Evolutionary conservation across 345 rosid genomes (phyloP).

Genomic region (Lepidium aucheri): DNA sequence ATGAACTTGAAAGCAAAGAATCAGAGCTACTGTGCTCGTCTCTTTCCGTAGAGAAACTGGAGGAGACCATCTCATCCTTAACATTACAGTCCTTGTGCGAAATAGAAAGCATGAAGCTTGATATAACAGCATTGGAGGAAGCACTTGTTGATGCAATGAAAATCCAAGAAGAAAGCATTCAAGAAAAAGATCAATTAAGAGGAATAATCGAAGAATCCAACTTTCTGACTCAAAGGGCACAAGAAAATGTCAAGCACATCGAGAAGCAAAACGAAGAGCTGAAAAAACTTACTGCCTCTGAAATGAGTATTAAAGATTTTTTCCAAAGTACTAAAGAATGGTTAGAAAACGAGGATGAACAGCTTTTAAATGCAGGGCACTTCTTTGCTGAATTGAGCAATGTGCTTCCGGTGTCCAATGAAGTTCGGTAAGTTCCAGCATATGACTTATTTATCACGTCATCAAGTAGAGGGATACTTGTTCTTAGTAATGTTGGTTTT

Average conservation of each 20-base stretch:
- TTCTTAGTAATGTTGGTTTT: conserved; percentile 1
- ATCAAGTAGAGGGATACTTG: neutral
- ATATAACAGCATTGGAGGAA: conserved; percentile 51
- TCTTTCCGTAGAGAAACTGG: conserved; percentile 58
- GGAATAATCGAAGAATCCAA: conserved; percentile 41
- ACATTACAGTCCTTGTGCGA: conserved; percentile 71
- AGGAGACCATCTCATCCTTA: conserved; percentile 53
- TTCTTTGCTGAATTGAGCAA: conserved; percentile 27
- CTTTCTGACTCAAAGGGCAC: conserved; percentile 35
- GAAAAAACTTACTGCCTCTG: conserved; percentile 35
- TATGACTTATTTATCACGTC: neutral
- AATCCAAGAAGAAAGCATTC: conserved; percentile 42
- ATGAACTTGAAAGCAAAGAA: conserved; percentile 58
- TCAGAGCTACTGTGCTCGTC: conserved; percentile 41
- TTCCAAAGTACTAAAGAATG: conserved; percentile 34
- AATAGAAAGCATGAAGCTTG: conserved; percentile 82
- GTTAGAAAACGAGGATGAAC: conserved; percentile 31
- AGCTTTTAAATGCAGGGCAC: conserved; percentile 12
- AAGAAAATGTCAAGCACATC: conserved; percentile 27
- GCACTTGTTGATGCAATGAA: conserved; percentile 47
- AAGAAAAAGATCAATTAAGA: conserved; percentile 41
- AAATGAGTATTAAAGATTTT: conserved; percentile 30
- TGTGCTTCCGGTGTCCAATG: conserved; percentile 26
- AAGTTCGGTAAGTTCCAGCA: conserved; percentile 40
- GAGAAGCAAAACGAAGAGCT: conserved; percentile 49